These are phyloP conservation scores for Puccinia coronata DNA, from an alignment of 1,284 basidiomycete genomes.

Conservation along the genomic window DNA sequence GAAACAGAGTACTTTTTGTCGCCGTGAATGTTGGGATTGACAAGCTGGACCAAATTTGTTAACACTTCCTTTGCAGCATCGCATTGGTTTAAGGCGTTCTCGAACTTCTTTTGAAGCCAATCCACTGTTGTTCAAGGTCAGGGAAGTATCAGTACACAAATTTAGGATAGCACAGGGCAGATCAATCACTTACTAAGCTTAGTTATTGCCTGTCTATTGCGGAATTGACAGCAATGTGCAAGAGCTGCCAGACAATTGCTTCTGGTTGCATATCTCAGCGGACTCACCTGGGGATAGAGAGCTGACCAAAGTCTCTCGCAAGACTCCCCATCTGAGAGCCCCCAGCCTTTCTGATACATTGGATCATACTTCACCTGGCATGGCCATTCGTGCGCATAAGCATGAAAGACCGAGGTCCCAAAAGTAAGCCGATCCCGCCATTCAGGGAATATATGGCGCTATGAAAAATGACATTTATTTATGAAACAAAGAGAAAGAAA, in stretches of 20 bases:
- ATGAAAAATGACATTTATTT: neutral
- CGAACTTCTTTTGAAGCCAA: neutral
- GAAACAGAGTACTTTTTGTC: neutral
- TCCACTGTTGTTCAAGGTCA: neutral
- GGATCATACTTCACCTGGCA: slow-evolving; percentile 24
- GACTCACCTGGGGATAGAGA: neutral
- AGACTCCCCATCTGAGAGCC: slow-evolving; percentile 22
- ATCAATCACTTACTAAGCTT: neutral
- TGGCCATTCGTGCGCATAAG: slow-evolving; percentile 21
- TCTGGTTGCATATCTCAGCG: slow-evolving; percentile 7
- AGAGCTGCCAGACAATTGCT: neutral
- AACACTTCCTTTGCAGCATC: neutral
- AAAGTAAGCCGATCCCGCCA: neutral
- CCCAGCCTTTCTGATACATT: neutral
- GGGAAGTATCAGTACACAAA: too few relatives aligned
- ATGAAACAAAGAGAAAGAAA: too few relatives aligned
- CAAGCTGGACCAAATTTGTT: neutral
- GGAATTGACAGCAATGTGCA: neutral
- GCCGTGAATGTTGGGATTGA: neutral
- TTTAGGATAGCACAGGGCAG: neutral
- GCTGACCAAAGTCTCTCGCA: slow-evolving; percentile 14
- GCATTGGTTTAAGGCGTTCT: neutral
- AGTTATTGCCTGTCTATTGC: neutral
- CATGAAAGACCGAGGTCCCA: slow-evolving; percentile 26
- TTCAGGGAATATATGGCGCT: neutral